These are phyloP conservation scores for Carex sylvatica DNA, from an alignment of 202 grass and related monocot species.

Conservation along the genomic window DNA sequence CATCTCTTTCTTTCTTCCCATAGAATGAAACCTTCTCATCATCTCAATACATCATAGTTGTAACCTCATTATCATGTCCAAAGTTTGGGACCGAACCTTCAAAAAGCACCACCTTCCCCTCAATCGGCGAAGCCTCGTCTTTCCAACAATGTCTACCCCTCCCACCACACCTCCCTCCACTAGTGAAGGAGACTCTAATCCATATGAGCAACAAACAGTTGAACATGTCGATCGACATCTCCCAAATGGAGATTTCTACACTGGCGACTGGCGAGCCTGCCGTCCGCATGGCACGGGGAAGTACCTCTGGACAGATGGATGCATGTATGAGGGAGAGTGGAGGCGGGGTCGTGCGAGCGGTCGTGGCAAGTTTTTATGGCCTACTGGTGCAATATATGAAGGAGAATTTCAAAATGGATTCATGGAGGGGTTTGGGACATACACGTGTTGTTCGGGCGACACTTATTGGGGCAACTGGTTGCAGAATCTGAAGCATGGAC, in stretches of 20 bases:
- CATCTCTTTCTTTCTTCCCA: not conserved
- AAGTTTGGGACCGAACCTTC: constrained; percentile 20
- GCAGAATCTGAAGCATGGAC: constrained; percentile 56
- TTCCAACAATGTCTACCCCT: constrained; percentile 16
- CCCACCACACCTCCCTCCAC: not conserved
- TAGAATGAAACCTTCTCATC: not conserved
- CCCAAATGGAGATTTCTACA: constrained; percentile 58
- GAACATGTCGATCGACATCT: constrained; percentile 54
- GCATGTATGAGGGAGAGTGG: constrained; percentile 82
- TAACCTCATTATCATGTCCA: constrained; percentile 3
- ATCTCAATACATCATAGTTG: not conserved
- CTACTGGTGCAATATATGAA: constrained; percentile 75
- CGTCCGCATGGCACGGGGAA: constrained; percentile 60
- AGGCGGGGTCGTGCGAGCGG: constrained; percentile 43
- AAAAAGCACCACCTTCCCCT: constrained; percentile 13
- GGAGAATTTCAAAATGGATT: constrained; percentile 56
- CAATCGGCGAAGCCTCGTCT: not conserved
- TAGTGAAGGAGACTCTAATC: not conserved
- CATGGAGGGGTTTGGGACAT: constrained; percentile 53
- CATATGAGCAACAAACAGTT: not conserved
- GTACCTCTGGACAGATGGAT: constrained; percentile 78
- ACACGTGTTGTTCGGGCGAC: constrained; percentile 50
- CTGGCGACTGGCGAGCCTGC: constrained; percentile 32
- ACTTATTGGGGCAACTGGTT: constrained; percentile 49
- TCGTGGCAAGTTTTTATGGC: constrained; percentile 77